A percentile compares a stretch with the other conserved stretches of the same genome.
These are phyloP conservation scores for Exophiala aquamarina DNA, from an alignment of 2,329 filamentous ascomycete species.

Conservation along the genomic window DNA sequence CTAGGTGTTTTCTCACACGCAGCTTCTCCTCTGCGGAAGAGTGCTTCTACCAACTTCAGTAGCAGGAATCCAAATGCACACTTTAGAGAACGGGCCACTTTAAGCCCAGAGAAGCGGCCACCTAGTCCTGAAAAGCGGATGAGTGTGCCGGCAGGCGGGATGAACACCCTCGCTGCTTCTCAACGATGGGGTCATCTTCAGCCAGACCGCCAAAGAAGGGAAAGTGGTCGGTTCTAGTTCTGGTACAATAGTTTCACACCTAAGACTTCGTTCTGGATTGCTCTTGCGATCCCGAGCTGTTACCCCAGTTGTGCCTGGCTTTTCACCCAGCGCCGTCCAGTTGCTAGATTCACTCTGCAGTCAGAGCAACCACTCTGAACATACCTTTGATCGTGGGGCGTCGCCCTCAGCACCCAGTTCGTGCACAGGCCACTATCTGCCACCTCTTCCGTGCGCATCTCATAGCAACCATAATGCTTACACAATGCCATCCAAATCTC, in stretches of 20 bases:
- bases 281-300: too few species aligned
- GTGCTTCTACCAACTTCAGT: slow-evolving; percentile 58
- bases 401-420: slow-evolving; percentile 11
- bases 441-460: slow-evolving; percentile 23
- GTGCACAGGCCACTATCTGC: slow-evolving; percentile 23
- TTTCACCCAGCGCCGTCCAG: too few species aligned
- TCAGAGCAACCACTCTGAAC: slow-evolving; percentile 10
- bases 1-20: slow-evolving; percentile 78
- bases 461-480: slow-evolving; percentile 26
- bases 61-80: slow-evolving; percentile 36
- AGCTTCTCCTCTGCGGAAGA: slow-evolving; percentile 80
- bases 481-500: slow-evolving; percentile 18
- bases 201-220: slow-evolving; percentile 27
- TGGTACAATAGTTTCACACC: not conserved
- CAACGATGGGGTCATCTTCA: slow-evolving; percentile 37
- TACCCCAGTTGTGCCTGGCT: too few species aligned
- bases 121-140: slow-evolving; percentile 45
- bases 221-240: slow-evolving; percentile 32
- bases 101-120: slow-evolving; percentile 39
- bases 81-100: not conserved
- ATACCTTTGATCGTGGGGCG: slow-evolving; percentile 14
- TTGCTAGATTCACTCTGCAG: too few species aligned
- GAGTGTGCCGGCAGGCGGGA: slow-evolving; percentile 37
- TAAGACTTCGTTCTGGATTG: too few species aligned
- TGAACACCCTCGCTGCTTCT: slow-evolving; percentile 34